Percentiles rank a stretch among this genome's conserved stretches.
phyloP scores from a whole-genome alignment of 2,329 filamentous ascomycete genomes.

The Cordyceps pruinosa region DNA sequence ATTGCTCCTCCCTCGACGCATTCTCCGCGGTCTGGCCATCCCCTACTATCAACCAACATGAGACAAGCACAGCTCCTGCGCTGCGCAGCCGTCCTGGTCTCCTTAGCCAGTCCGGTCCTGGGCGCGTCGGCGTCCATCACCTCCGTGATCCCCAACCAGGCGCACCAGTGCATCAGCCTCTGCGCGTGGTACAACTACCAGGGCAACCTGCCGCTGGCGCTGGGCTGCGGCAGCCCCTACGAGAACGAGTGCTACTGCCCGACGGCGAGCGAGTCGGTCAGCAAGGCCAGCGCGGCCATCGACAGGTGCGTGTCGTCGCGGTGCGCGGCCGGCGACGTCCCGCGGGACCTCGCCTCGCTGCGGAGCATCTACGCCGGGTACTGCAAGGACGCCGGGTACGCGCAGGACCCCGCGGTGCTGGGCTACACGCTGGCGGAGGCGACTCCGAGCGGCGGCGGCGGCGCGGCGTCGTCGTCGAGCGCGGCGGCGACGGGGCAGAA shows the following conservation, averaged over 20 bases:
- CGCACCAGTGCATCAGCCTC: not conserved
- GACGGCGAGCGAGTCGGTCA: slow-evolving; percentile 17
- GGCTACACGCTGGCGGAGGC: slow-evolving; percentile 20
- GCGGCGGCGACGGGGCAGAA: slow-evolving; percentile 8
- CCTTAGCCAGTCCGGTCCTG: not conserved
- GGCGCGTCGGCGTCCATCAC: not conserved
- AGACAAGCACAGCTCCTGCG: not conserved
- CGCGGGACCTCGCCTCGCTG: slow-evolving; percentile 20
- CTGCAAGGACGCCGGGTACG: slow-evolving; percentile 22
- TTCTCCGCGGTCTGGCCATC: not conserved
- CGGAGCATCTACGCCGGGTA: slow-evolving; percentile 22
- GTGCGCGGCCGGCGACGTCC: slow-evolving; percentile 19
- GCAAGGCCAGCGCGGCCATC: slow-evolving; percentile 17
- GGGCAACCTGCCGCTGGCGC: slow-evolving; percentile 17
- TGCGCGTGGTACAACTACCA: slow-evolving; percentile 6
- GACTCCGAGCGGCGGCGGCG: slow-evolving; percentile 10
- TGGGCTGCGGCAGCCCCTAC: slow-evolving; percentile 20
- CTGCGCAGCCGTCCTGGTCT: not conserved
- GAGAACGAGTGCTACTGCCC: slow-evolving; percentile 23
- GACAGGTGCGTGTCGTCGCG: slow-evolving; percentile 17
- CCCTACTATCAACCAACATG: not conserved
- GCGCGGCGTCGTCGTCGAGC: not conserved
- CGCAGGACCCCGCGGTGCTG: slow-evolving; percentile 19
- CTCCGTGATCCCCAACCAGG: not conserved
- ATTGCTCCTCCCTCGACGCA: no score